Conservation (phyloP, 1,284 basidiomycete genomes). For the Fomes fomentarius region DNA sequence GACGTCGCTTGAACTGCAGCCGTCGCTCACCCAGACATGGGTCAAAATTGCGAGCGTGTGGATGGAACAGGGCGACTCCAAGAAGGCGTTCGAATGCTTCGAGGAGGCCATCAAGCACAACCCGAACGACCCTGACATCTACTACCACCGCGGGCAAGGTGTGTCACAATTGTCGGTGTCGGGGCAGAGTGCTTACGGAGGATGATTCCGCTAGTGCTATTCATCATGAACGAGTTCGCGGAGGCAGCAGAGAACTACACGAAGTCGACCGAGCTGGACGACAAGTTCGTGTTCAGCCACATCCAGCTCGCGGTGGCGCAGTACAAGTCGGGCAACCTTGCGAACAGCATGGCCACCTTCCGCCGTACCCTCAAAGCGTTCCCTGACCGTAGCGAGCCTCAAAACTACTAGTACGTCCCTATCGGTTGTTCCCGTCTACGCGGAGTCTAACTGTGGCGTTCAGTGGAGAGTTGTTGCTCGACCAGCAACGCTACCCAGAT, state of each 20-base stretch:
- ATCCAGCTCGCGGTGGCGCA: conserved; percentile 97
- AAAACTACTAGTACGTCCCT: conserved; percentile 85
- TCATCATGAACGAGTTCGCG: conserved; percentile 92
- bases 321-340: conserved; percentile 87
- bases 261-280: conserved; percentile 85
- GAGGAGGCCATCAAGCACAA: conserved; percentile 88
- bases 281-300: conserved; percentile 90
- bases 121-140: conserved; percentile 91
- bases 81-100: conserved; percentile 89
- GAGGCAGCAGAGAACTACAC: conserved; percentile 91
- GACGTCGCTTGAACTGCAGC: conserved; percentile 74
- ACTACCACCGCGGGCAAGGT: conserved; percentile 99
- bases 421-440: neutral
- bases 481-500: conserved; percentile 90
- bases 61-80: conserved; percentile 91
- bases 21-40: conserved; percentile 86
- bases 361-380: conserved; percentile 80
- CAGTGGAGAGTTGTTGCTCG: conserved; percentile 94
- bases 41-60: conserved; percentile 98
- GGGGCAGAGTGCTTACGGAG: too few species aligned
- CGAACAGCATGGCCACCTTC: conserved; percentile 90
- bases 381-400: conserved; percentile 83
- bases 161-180: too few species aligned
- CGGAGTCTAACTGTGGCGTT: neutral
- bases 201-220: too few species aligned